Conservation (phyloP, 2,329 filamentous ascomycete genomes). For the Colletotrichum musicola region DNA sequence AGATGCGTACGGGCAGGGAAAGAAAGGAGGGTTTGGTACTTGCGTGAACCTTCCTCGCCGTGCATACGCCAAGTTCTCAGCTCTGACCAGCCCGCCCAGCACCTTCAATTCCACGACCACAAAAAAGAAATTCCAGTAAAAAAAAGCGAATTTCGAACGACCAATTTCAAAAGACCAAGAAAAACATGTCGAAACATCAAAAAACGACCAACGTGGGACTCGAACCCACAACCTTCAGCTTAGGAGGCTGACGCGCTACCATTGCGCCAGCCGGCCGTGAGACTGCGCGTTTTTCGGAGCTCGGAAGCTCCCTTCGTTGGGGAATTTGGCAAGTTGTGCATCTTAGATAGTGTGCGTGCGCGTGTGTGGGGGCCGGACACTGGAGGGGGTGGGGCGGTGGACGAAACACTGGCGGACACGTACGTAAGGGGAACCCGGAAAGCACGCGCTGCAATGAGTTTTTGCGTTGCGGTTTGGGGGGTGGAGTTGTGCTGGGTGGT, state of each 20-base stretch:
- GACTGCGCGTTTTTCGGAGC: background rate
- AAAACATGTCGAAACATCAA: background rate
- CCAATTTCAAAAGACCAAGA: background rate
- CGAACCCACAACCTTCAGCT: slow-evolving; percentile 40
- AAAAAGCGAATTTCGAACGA: background rate
- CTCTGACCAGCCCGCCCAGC: too few relatives aligned
- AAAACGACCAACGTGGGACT: slow-evolving; percentile 39
- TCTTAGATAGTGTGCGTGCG: background rate
- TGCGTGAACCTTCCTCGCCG: too few relatives aligned
- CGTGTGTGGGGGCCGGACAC: background rate
- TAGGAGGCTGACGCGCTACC: slow-evolving; percentile 40
- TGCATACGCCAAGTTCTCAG: too few relatives aligned
- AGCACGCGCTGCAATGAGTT: too few relatives aligned
- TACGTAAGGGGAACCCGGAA: too few relatives aligned
- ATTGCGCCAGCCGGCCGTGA: slow-evolving; percentile 38
- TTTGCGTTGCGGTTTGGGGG: too few relatives aligned
- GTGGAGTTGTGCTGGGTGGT: too few relatives aligned
- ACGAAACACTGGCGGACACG: too few relatives aligned
- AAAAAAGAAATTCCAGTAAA: background rate
- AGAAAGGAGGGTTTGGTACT: too few relatives aligned
- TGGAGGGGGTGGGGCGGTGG: too few relatives aligned
- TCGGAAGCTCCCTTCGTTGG: slow-evolving; percentile 3
- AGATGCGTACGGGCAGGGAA: too few relatives aligned
- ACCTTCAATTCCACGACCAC: too few relatives aligned
- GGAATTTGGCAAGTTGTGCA: background rate